phyloP scores from a whole-genome alignment of 495 filamentous ascomycete species.

The Aspergillus cristatus region DNA sequence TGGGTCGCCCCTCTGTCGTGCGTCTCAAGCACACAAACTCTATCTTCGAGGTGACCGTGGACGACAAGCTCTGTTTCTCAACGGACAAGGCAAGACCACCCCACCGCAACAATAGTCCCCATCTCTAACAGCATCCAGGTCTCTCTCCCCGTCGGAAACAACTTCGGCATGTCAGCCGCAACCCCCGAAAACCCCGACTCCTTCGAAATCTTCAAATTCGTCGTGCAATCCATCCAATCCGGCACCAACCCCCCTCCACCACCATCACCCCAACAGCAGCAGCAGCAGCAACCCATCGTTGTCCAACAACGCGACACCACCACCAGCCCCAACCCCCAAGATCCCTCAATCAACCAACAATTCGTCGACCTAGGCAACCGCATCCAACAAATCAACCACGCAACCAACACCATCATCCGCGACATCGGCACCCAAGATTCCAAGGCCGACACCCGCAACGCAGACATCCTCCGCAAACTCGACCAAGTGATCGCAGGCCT shows the following conservation, averaged over 20 bases:
- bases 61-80: conserved; percentile 75
- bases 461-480: conserved; percentile 41
- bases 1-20: conserved; percentile 71
- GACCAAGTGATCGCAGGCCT: conserved; percentile 46
- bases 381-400: conserved; percentile 65
- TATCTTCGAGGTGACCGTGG: conserved; percentile 67
- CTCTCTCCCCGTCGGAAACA: conserved; percentile 67
- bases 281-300: conserved; percentile 23
- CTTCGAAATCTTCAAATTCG: conserved; percentile 85
- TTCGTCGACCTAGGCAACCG: conserved; percentile 77
- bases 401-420: conserved; percentile 58
- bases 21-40: conserved; percentile 57
- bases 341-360: conserved; percentile 38
- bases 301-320: conserved; percentile 20
- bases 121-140: conserved; percentile 33
- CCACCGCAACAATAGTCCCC: neutral
- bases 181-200: conserved; percentile 88
- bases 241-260: conserved; percentile 5
- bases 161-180: conserved; percentile 78
- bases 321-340: conserved; percentile 20
- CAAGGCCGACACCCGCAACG: conserved; percentile 50
- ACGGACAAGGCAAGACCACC: conserved; percentile 54
- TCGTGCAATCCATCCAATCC: conserved; percentile 44
- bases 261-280: conserved; percentile 20
- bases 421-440: conserved; percentile 41